phyloP scores from a whole-genome alignment of 1,139 yeast genomes.

The Meyerozyma sp. region DNA sequence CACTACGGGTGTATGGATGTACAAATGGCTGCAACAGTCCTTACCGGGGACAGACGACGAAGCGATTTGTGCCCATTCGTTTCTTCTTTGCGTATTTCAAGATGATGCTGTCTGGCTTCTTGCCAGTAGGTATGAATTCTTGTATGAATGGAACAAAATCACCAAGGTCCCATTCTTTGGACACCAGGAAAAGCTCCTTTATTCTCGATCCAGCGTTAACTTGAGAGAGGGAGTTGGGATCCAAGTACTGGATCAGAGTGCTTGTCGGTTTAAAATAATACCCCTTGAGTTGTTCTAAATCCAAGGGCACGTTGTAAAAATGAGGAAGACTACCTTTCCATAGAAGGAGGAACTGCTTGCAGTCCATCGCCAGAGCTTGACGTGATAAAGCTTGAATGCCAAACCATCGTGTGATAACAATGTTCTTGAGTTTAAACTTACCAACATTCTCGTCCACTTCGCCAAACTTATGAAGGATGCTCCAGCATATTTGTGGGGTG shows the following conservation, averaged over 20 bases:
- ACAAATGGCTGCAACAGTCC: neutral
- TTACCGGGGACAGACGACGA: constrained; percentile 9
- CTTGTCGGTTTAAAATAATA: constrained; percentile 43
- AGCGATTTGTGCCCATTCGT: constrained; percentile 43
- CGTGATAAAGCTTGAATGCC: constrained; percentile 49
- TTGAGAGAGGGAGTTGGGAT: constrained; percentile 39
- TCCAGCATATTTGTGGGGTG: constrained; percentile 31
- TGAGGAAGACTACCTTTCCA: constrained; percentile 70
- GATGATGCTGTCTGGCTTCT: constrained; percentile 64
- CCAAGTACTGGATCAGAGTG: constrained; percentile 47
- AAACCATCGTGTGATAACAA: constrained; percentile 49
- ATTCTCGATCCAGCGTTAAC: constrained; percentile 51
- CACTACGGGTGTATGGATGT: neutral
- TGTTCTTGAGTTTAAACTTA: constrained; percentile 31
- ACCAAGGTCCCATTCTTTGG: constrained; percentile 61
- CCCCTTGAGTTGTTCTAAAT: constrained; percentile 49
- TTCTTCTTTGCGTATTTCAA: constrained; percentile 73
- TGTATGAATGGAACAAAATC: constrained; percentile 69
- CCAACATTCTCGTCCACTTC: constrained; percentile 8
- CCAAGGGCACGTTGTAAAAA: constrained; percentile 53
- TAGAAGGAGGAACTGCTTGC: constrained; percentile 48
- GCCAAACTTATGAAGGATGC: constrained; percentile 47
- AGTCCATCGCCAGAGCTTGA: constrained; percentile 18
- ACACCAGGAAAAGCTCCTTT: constrained; percentile 54
- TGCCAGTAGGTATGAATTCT: constrained; percentile 48